Conservation (phyloP, 2,329 filamentous ascomycete species). For the Clarireedia hainanense region DNA sequence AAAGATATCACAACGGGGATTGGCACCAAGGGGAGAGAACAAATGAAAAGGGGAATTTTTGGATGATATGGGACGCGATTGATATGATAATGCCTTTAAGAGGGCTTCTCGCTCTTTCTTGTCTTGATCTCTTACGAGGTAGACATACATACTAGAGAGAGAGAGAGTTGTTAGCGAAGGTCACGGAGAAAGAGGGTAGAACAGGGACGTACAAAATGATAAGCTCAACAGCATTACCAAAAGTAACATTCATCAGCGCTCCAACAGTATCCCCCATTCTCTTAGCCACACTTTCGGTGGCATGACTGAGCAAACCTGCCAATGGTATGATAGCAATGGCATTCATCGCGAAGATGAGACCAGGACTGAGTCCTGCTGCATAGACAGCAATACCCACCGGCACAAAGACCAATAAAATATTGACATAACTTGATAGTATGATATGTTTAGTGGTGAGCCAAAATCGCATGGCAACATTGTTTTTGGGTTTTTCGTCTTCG, state of each 20-base stretch:
- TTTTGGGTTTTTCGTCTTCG: slow-evolving; percentile 19
- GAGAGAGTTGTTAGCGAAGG: slow-evolving; percentile 18
- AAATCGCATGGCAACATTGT: slow-evolving; percentile 26
- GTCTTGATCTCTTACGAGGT: slow-evolving; percentile 35
- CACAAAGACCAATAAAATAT: slow-evolving; percentile 69
- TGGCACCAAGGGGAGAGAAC: slow-evolving; percentile 15
- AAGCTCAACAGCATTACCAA: slow-evolving; percentile 72
- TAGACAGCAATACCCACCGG: slow-evolving; percentile 66
- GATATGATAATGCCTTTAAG: slow-evolving; percentile 36
- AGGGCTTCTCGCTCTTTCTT: slow-evolving; percentile 38
- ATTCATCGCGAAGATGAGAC: slow-evolving; percentile 65
- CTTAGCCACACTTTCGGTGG: slow-evolving; percentile 67
- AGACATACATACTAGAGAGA: slow-evolving; percentile 46
- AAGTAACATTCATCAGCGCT: slow-evolving; percentile 67
- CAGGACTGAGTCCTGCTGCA: slow-evolving; percentile 44
- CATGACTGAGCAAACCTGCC: slow-evolving; percentile 62
- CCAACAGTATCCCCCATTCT: slow-evolving; percentile 67
- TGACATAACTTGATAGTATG: slow-evolving; percentile 69
- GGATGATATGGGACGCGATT: slow-evolving; percentile 38
- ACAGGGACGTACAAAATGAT: slow-evolving; percentile 58
- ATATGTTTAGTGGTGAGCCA: slow-evolving; percentile 42
- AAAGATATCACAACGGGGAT: slow-evolving; percentile 16
- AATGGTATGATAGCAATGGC: slow-evolving; percentile 68
- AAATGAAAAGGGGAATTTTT: slow-evolving; percentile 3
- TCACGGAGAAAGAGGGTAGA: not conserved